Evolutionary conservation across 495 filamentous ascomycete genomes (phyloP), one percentile per base, ranked within the genome.

Genomic region (Penicillium macrosclerotiorum): DNA sequence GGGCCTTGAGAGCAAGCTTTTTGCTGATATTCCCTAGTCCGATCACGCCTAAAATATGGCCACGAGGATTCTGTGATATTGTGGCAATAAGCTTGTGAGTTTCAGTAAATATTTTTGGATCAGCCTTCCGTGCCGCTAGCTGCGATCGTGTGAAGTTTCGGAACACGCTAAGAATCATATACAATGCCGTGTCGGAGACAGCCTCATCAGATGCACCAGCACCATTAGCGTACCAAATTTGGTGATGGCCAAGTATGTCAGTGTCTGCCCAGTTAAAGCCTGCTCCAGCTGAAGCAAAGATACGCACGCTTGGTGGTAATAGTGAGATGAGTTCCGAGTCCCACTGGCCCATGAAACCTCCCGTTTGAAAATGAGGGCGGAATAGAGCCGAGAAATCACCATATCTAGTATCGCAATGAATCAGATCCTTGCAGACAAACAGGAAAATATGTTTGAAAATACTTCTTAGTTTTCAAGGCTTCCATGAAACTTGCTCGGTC

Each of bases 261-360:
- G 78, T 80, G 52, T 89, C 83, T 12, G 79, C 84, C 82, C 84
- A 86, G 61, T 88, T 83, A 47, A 80, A 87, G 11, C 83, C 84
- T 2, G 84, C 80, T 4, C 83, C 84, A 6, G 85, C 83, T 33
- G 77, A 81, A 12, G 83, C 82, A 62, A 83, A 86, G 6, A 87
- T 79, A 53, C 74, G 78, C 46, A 84, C 77, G 20, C 73, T 77
- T 14, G 69, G 42, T 1, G 85, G 85, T n/a, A 89, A 68, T 14
- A 84, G 56, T 4, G 65, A 54, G 27, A 89, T 82, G 18, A 88
- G 64, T 57, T 88, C 84, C 31, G 67, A 59, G 54, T 88, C 82
- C 85, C 85, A 88, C 32, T 69, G 65, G 23, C 81, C 81, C 48
- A 56, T 86, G 67, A 86, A 82, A 7, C 79, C 80, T 9, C 83